phyloP scores from a whole-genome alignment of 805 yeast species.

The Kazachstania kunashirensis region DNA sequence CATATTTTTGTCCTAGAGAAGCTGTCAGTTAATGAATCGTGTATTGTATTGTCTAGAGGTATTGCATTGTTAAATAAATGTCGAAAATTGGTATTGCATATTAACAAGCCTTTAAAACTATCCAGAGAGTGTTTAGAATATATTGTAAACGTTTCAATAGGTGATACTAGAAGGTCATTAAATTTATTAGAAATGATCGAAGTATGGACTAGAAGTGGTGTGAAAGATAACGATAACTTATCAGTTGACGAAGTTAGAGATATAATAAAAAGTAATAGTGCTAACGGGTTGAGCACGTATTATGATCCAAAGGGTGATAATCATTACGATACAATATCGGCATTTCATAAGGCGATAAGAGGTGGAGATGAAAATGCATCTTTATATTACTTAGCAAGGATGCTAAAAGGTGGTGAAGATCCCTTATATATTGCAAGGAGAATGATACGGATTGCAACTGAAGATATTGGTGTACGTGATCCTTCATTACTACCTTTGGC shows the following conservation, averaged over 20 bases:
- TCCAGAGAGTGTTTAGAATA: conserved; percentile 51
- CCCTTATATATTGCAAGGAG: conserved; percentile 83
- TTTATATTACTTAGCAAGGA: conserved; percentile 71
- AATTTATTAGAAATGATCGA: conserved; percentile 69
- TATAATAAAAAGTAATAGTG: conserved; percentile 42
- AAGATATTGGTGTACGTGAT: conserved; percentile 84
- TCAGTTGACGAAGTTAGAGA: conserved; percentile 28
- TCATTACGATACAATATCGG: conserved; percentile 92
- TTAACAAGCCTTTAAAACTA: conserved; percentile 36
- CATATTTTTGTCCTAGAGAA: conserved; percentile 62
- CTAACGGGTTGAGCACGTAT: conserved; percentile 22
- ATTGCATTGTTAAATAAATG: conserved; percentile 48
- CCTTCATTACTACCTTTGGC: conserved; percentile 81
- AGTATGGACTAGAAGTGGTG: conserved; percentile 50
- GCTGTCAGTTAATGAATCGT: conserved; percentile 41
- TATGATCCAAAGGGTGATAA: conserved; percentile 86
- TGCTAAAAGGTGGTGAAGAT: conserved; percentile 91
- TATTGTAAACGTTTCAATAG: conserved; percentile 65
- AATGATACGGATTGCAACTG: conserved; percentile 91
- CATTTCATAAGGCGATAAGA: conserved; percentile 86
- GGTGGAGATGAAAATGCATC: conserved; percentile 90
- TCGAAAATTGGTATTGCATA: conserved; percentile 41
- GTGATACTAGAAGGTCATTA: conserved; percentile 81
- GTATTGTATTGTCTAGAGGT: conserved; percentile 47
- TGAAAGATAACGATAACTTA: conserved; percentile 19